Evolutionary conservation across 176 grass and related monocot genomes (phyloP).

Genomic region (Puya raimondii): DNA sequence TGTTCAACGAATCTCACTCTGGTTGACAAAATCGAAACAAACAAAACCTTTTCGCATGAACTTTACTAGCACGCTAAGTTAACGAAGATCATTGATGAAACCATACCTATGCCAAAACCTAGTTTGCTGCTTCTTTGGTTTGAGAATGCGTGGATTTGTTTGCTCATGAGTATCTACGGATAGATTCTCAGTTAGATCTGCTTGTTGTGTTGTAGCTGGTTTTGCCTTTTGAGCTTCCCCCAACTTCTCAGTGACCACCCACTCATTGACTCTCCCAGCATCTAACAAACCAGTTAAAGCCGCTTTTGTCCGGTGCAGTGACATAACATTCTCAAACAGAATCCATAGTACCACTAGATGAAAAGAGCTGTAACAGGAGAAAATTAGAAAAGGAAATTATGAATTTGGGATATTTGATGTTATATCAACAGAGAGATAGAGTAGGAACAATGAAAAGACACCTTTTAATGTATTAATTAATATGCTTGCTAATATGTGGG

Average conservation of each 20-base stretch:
- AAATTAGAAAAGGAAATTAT: not conserved
- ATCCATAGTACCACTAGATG: constrained; percentile 84
- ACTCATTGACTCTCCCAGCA: constrained; percentile 78
- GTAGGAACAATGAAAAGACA: not conserved
- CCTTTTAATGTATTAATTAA: not conserved
- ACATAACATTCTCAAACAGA: constrained; percentile 94
- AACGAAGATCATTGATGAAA: constrained; percentile 7
- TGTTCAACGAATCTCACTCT: no score
- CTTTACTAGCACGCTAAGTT: not conserved
- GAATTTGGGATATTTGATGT: not conserved
- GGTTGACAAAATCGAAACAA: not conserved
- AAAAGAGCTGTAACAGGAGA: constrained; percentile 53
- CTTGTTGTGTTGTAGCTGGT: constrained; percentile 26
- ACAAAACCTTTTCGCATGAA: not conserved
- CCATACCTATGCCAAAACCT: constrained; percentile 52
- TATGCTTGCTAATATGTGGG: no score
- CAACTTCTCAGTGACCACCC: constrained; percentile 88
- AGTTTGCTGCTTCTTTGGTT: constrained; percentile 33
- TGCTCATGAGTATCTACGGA: constrained; percentile 28
- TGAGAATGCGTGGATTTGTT: constrained; percentile 30
- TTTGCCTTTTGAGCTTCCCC: constrained; percentile 67
- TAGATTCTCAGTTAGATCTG: constrained; percentile 29
- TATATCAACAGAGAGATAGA: not conserved
- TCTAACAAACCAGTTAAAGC: constrained; percentile 59
- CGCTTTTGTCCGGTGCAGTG: constrained; percentile 63